These are phyloP conservation scores for Cytospora paraplurivora DNA, from an alignment of 2,329 filamentous ascomycete species.

Conservation along the genomic window DNA sequence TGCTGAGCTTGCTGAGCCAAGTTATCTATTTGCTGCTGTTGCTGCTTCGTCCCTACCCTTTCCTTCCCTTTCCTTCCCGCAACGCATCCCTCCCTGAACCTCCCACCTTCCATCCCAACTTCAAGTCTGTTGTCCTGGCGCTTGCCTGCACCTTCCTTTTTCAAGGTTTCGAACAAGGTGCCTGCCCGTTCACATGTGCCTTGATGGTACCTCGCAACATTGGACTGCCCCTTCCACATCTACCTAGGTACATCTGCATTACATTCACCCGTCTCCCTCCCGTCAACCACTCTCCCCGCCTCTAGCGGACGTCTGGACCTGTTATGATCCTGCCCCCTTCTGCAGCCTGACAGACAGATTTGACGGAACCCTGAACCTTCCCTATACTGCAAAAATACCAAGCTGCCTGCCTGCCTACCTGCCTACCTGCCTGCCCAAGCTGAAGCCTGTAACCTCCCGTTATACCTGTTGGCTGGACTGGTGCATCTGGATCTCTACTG, in stretches of 20 bases:
- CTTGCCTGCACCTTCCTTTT: neutral
- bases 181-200: neutral
- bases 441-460: neutral
- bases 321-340: slow-evolving; percentile 7
- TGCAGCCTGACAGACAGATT: slow-evolving; percentile 16
- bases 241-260: neutral
- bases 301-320: slow-evolving; percentile 9
- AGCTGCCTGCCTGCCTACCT: slow-evolving; percentile 8
- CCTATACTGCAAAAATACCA: neutral
- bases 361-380: slow-evolving; percentile 6
- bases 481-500: slow-evolving; percentile 14
- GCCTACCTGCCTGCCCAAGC: slow-evolving; percentile 5
- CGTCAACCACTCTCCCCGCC: slow-evolving; percentile 11
- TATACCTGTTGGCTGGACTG: neutral
- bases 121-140: neutral
- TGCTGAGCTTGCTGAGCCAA: neutral
- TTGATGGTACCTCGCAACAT: neutral
- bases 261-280: neutral
- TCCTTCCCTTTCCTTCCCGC: neutral
- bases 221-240: neutral
- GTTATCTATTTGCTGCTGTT: neutral
- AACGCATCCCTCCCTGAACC: neutral
- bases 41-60: neutral
- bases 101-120: neutral
- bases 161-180: neutral